phyloP scores from a whole-genome alignment of 805 yeast genomes.

The Ogataea kodamae region DNA sequence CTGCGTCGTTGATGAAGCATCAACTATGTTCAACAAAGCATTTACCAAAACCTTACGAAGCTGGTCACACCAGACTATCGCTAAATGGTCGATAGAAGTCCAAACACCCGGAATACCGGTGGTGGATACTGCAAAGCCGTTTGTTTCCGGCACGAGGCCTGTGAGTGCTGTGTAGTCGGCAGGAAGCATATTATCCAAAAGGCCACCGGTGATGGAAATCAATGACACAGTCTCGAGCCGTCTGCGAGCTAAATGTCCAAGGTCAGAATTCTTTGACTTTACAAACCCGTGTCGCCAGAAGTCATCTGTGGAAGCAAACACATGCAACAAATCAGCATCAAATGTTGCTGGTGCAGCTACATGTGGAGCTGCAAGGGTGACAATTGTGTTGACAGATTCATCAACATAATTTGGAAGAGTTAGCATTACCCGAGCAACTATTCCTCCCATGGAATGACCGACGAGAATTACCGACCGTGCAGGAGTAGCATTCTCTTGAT shows the following conservation, averaged over 20 bases:
- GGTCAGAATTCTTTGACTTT: conserved; percentile 15
- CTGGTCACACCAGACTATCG: conserved; percentile 96
- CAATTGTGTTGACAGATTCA: conserved; percentile 73
- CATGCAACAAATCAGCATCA: conserved; percentile 78
- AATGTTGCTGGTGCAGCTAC: conserved; percentile 89
- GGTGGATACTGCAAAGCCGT: conserved; percentile 81
- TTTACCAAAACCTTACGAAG: conserved; percentile 60
- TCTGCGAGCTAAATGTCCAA: conserved; percentile 36
- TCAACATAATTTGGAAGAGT: conserved; percentile 72
- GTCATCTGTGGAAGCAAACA: conserved; percentile 69
- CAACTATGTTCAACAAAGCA: conserved; percentile 57
- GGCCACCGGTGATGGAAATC: conserved; percentile 88
- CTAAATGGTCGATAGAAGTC: conserved; percentile 92
- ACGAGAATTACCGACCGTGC: conserved; percentile 66
- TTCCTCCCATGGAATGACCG: conserved; percentile 98
- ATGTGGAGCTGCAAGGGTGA: conserved; percentile 90
- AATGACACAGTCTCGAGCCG: conserved; percentile 60
- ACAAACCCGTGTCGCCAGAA: conserved; percentile 73
- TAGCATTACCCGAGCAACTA: conserved; percentile 82
- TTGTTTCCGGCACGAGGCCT: conserved; percentile 63
- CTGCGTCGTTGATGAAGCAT: conserved; percentile 41
- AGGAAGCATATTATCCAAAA: conserved; percentile 72
- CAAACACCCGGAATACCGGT: conserved; percentile 88
- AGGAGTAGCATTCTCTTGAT: conserved; percentile 34
- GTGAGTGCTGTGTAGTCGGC: conserved; percentile 83